Base-by-base conservation (phyloP, 1,139 yeast genomes). In the Saccharomyces hybrid region DNA sequence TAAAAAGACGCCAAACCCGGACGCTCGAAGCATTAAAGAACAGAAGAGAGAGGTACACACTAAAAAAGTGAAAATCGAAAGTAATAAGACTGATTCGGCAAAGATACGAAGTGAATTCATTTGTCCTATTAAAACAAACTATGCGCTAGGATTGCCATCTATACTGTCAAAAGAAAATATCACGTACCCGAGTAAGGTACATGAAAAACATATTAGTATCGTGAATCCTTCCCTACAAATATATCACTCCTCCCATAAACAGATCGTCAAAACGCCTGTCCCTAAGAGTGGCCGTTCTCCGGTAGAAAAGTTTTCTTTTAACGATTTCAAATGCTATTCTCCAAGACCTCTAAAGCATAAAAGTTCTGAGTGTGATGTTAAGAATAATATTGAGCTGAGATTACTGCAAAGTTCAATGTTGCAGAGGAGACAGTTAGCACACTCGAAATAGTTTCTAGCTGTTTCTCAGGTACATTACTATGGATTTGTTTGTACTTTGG, bases 341-440 rank as follows among this genome's bases (percentile, higher is more conserved):
- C 50, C 31, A n/a, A 28, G 24, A 16, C 41, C 34, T 9, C 31
- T 46, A 26, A 28, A n/a, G 9, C 16, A 29, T 26, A 12, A 27
- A 51, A 26, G 12, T 42, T 19, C 44, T 4, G 12, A 38, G 7
- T 19, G 44, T 16, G 44, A 28, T 44, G 34, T 24, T 32, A 44
- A 26, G 34, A 50, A 16, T 38, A 50, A 48, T 27, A 51, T 59
- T 29, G 53, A 56, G 28, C 50, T 59, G 5, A 52, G 58, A 27
- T 53, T 59, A 56, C 14, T 57, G 29, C 57, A 59, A 46, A 59
- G 62, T 34, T 56, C 61, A 11, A 53, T 58, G 59, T 52, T 59
- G 26, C 57, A 56, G 51, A 57, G 61, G 48, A 56, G 61, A 19
- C 44, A 38, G 12, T 16, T n/a, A 19, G 19, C 44, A 38, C 44